Evolutionary conservation across 1,284 basidiomycete species (phyloP), one percentile per base, ranked within the genome.

Genomic region (Inonotus hispidus): DNA sequence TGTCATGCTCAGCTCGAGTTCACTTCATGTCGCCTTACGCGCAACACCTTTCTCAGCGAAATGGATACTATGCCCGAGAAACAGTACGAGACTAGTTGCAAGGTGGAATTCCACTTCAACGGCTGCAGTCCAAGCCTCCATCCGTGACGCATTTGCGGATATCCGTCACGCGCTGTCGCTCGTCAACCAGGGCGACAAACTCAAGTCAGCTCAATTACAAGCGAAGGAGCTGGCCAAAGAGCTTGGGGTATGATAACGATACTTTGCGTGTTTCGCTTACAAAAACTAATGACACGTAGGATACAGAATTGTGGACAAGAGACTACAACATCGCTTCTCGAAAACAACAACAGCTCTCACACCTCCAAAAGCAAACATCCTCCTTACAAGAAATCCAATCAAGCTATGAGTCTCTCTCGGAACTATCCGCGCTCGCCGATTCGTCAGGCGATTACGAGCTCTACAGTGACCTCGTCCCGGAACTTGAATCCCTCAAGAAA

Each of bases 351-450:
- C 60, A 57, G 38, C 60, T 61, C 19, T 38, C 46, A 0, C 60
- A 57, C 21, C 35, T 61, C 2, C 47, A 56, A 25, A 61, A 61
- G 35, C 54, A 61, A 23, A 57, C 60, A 32, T 35, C 32, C 7
- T 57, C 46, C 4, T 43, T 61, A 21, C 35, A 53, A 10, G 60
- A 61, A 16, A 57, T 61, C 35, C 54, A 52, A 32, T 39, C 54
- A 23, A 55, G 52, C 23, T 53, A 41, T 38, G 56, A 61, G 3
- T 56, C 54, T 3, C 55, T 61, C 7, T 38, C 39, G 5, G 60
- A 61, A 39, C 60, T 61, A 25, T 43, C 60, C 3, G n/a, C 60
- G 6, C 60, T 61, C 23, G 60, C 60, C 4, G 55, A 61, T 23
- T 25, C 39, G 7, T 61, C 60, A 2, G 53, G 41, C 7, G 60